Base-by-base conservation (phyloP, 2,329 filamentous ascomycete genomes). In the Harringtonia aguacate region DNA sequence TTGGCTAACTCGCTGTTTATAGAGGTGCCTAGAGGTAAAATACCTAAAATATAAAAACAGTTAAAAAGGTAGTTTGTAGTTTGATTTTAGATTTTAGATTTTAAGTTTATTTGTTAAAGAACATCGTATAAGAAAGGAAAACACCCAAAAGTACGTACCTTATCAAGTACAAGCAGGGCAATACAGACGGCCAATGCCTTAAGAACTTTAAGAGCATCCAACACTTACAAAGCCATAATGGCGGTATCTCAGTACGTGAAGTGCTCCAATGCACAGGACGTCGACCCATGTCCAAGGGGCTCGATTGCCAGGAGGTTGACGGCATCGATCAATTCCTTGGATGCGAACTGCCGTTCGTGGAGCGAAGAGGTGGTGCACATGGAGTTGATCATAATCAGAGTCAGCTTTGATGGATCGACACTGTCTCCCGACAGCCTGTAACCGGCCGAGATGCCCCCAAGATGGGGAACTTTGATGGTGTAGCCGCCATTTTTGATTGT, bases 161-260 rank as follows among this genome's bases (percentile, higher is more conserved):
- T 66, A 33, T 67, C 60, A 8, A 69, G 68, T 5, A 64, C 68
- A 15, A 75, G 51, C 17, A 75, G 58, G 6, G 70, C 71, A 67
- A 75, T 73, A n/a, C 70, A 61, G 4, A 61, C 55, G 4, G 66
- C 64, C 48, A 70, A 75, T 0, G 68, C 70, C 59, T 68, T 68
- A n/a, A 60, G 37, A 22, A 75, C 61, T 3, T 61, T 60, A 3
- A 75, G 60, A 3, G 62, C 62, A 28, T 75, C 67, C 64, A 79
- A 62, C 2, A 74, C 71, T 57, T 79, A 73, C 13, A 76, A 56
- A 9, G 68, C 66, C 68, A 79, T 69, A 46, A 64, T 58, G 35
- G 72, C 71, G 4, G 70, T 58, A 53, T 75, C 72, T 72, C 72
- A 75, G 58, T 73, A 73, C 3, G 69, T 75, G 52, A 71, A 75